Percentiles rank a stretch among this genome's conserved stretches.
Evolutionary conservation across 768 basidiomycete genomes (phyloP).

Genomic region (Boletus huronensis): DNA sequence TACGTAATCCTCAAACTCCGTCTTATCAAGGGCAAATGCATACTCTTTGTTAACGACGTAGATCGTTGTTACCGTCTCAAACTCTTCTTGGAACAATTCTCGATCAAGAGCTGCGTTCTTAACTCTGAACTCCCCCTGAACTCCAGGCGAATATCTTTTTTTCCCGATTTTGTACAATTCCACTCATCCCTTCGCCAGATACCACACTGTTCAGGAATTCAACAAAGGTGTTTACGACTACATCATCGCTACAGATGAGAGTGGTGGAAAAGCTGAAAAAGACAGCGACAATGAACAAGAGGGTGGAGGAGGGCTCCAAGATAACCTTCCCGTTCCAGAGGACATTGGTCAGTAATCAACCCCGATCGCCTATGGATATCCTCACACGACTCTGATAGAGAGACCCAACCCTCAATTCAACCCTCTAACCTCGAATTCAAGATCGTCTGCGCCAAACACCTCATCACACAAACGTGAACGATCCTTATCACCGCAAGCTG

Average conservation of each 20-base stretch:
- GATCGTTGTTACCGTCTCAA: slow-evolving; percentile 94
- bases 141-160: slow-evolving; percentile 54
- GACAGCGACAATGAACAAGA: slow-evolving; percentile 48
- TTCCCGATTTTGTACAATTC: neutral
- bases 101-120: slow-evolving; percentile 91
- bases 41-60: slow-evolving; percentile 94
- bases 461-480: slow-evolving; percentile 58
- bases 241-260: slow-evolving; percentile 96
- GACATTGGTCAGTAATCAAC: slow-evolving; percentile 31
- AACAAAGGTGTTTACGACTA: slow-evolving; percentile 99
- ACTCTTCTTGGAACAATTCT: slow-evolving; percentile 97
- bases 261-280: slow-evolving; percentile 49
- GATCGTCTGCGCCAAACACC: slow-evolving; percentile 4
- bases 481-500: slow-evolving; percentile 37
- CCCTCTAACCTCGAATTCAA: slow-evolving; percentile 14
- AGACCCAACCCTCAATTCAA: slow-evolving; percentile 40
- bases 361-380: slow-evolving; percentile 23
- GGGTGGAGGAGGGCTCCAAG: slow-evolving; percentile 28
- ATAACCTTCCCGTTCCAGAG: neutral
- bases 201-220: slow-evolving; percentile 97
- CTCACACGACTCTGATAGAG: slow-evolving; percentile 37
- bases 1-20: slow-evolving; percentile 97
- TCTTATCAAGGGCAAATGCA: slow-evolving; percentile 93
- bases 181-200: slow-evolving; percentile 43
- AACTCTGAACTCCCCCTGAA: slow-evolving; percentile 96